Percentiles rank a stretch among this genome's conserved stretches.
These are phyloP conservation scores for Nannochloris sp. DNA, from an alignment of 139 green algal species.

Conservation along the genomic window DNA sequence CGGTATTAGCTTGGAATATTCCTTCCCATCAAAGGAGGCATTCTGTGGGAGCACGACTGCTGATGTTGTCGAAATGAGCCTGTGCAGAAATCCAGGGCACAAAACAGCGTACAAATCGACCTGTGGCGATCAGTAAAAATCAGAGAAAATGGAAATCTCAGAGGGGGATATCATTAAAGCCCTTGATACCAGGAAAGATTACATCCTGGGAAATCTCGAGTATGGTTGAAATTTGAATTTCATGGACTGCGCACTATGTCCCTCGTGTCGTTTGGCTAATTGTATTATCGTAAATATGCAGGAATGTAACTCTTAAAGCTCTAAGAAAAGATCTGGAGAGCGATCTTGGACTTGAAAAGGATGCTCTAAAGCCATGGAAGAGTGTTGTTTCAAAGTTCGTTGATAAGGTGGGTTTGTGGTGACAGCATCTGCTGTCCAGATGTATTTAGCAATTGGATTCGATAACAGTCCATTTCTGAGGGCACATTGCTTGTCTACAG, in stretches of 20 bases:
- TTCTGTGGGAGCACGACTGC: too few species aligned
- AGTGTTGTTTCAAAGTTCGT: conserved; percentile 11
- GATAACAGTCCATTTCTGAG: too few species aligned
- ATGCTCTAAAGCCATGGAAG: conserved; percentile 25
- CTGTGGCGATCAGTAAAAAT: too few species aligned
- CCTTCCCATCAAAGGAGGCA: too few species aligned
- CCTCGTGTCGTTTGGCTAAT: background rate
- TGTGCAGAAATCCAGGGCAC: too few species aligned
- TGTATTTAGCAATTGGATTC: too few species aligned
- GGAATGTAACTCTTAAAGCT: conserved; percentile 15
- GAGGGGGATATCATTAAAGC: conserved; percentile 4
- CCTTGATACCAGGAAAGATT: background rate
- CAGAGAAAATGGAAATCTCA: too few species aligned
- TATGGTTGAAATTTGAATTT: conserved; percentile 5
- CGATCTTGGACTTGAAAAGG: conserved; percentile 21
- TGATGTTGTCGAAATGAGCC: too few species aligned
- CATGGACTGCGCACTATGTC: background rate
- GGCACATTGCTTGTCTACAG: too few species aligned
- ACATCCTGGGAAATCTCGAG: conserved; percentile 27
- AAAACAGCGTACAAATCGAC: too few species aligned
- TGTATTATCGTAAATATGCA: background rate
- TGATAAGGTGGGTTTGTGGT: conserved; percentile 15
- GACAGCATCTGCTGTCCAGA: too few species aligned
- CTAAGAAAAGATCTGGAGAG: conserved; percentile 14
- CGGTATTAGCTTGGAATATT: too few species aligned